Evolutionary conservation across 345 rosid species (phyloP).

Genomic region (Corchorus capsularis): DNA sequence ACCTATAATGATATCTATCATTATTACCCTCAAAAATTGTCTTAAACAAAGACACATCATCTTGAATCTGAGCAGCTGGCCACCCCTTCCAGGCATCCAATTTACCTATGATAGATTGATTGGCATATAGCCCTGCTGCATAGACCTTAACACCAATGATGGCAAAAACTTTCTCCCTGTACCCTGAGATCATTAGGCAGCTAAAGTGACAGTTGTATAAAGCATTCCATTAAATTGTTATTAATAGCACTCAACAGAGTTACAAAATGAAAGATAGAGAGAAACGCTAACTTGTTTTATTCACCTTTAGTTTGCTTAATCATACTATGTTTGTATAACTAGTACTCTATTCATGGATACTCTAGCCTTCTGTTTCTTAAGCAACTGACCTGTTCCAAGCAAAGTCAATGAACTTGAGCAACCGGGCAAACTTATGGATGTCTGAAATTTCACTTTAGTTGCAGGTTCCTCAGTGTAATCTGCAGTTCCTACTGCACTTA

Average conservation of each 20-base stretch:
- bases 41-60: slow-evolving; percentile 50
- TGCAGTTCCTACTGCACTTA: slow-evolving; percentile 56
- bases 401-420: slow-evolving; percentile 57
- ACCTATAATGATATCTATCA: not conserved
- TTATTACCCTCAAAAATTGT: slow-evolving; percentile 59
- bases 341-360: not conserved
- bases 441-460: slow-evolving; percentile 68
- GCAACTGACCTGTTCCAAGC: slow-evolving; percentile 76
- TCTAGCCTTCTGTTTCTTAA: not conserved
- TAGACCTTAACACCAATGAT: slow-evolving; percentile 85
- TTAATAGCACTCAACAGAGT: not conserved
- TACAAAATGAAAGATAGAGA: not conserved
- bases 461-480: slow-evolving; percentile 62
- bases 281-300: not conserved
- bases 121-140: slow-evolving; percentile 72
- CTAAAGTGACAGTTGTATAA: not conserved
- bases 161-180: slow-evolving; percentile 86
- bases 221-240: slow-evolving; percentile 1
- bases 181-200: slow-evolving; percentile 51
- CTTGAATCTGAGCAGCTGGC: slow-evolving; percentile 51
- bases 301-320: not conserved
- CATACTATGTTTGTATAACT: not conserved
- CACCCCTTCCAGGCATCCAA: slow-evolving; percentile 60
- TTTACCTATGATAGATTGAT: slow-evolving; percentile 46
- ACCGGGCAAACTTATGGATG: slow-evolving; percentile 60